phyloP scores from a whole-genome alignment of 2,329 filamentous ascomycete genomes.

The Decorospora gaudefroyi region DNA sequence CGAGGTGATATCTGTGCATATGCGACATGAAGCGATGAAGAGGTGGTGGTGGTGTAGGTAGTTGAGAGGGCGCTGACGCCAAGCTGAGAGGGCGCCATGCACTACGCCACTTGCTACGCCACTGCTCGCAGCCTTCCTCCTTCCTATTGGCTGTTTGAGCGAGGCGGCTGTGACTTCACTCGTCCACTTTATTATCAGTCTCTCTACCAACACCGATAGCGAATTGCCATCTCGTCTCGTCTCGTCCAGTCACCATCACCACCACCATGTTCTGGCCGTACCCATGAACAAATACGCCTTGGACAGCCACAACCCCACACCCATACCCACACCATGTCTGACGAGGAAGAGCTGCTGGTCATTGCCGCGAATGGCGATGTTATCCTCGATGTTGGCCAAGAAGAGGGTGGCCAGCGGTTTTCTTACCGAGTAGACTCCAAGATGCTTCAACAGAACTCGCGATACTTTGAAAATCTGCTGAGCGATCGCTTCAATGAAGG shows the following conservation, averaged over 20 bases:
- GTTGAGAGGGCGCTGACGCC: no score
- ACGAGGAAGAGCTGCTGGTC: slow-evolving; percentile 49
- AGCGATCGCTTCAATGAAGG: slow-evolving; percentile 69
- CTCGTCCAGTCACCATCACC: no score
- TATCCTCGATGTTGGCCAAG: slow-evolving; percentile 68
- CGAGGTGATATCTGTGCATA: background rate
- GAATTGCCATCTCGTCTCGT: slow-evolving; percentile 16
- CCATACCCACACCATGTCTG: slow-evolving; percentile 27
- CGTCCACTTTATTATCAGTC: background rate
- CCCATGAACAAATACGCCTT: slow-evolving; percentile 48
- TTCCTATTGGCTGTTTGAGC: slow-evolving; percentile 9
- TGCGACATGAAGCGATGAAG: slow-evolving; percentile 1
- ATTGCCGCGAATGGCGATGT: slow-evolving; percentile 66
- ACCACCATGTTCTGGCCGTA: slow-evolving; percentile 58
- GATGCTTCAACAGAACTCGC: slow-evolving; percentile 63
- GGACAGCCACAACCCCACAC: slow-evolving; percentile 4
- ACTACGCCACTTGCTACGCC: no score
- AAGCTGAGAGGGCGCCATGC: no score
- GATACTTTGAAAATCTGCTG: slow-evolving; percentile 71
- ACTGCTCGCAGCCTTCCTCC: slow-evolving; percentile 4
- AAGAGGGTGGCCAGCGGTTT: slow-evolving; percentile 60
- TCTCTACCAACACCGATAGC: slow-evolving; percentile 11
- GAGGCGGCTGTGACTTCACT: slow-evolving; percentile 13
- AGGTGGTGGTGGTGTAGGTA: no score
- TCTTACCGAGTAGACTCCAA: slow-evolving; percentile 65